Evolutionary conservation across 1,284 basidiomycete genomes (phyloP), one percentile per base, ranked within the genome.

Genomic region (Golubevia pallescens): DNA sequence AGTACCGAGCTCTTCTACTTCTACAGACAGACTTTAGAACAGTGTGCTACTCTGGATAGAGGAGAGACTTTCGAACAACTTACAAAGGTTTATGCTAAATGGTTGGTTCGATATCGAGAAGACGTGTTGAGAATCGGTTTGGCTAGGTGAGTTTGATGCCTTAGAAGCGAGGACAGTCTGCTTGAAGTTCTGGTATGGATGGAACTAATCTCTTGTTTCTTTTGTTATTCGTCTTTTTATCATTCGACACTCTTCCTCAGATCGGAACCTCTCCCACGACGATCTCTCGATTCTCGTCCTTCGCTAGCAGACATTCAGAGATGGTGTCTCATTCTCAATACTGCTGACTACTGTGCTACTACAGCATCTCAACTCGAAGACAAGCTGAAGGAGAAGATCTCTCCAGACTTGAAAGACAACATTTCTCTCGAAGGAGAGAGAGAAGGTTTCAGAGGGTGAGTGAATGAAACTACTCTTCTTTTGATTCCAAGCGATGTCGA

Each of bases 1-100:
- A 97, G 94, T 0, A 98, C 95, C 0, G 95, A 99, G 80, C 87
- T 99, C 48, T 99, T 99, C 87, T 96, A 96, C 86, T 94, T 97
- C 86, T 99, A 99, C 84, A 93, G 92, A 0, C 94, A 97, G 82
- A 95, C 92, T 55, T 87, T 99, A 57, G 97, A 99, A 66, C 93
- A 95, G 82, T 98, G 95, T 81, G 92, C 93, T 1, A 93, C 71
- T n/a, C 68, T 83, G 2, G 77, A 77, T n/a, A 81, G 75, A 24
- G 69, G 74, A 6, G 77, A 77, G 57, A 73, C 80, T 19, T 63
- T 84, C 21, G 69, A 73, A n/a, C 78, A 80, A 60, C 67, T 84
- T 2, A 75, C 65, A 54, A 59, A 64, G 23, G 78, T 84, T 14
- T 94, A 94, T 81, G 92, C 91, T 81, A 97, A 97, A 85, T 98